Conservation (phyloP, 345 rosid species). For the Salix udensis region DNA sequence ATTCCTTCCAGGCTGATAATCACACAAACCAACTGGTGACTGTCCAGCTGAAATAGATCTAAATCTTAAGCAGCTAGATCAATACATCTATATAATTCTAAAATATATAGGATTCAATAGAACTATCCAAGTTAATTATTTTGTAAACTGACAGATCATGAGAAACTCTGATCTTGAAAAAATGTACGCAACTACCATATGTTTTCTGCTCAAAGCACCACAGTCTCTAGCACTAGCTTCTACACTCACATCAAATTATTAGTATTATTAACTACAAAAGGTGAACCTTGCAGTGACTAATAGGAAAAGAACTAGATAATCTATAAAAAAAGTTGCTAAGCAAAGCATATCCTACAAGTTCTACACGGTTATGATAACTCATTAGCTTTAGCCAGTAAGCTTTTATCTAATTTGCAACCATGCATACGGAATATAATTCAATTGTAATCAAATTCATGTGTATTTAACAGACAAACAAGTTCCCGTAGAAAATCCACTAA, state of each 20-base stretch:
- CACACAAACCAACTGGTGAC: not conserved
- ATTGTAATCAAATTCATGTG: not conserved
- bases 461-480: not conserved
- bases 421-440: not conserved
- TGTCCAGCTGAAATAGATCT: not conserved
- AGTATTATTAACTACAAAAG: not conserved
- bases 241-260: not conserved
- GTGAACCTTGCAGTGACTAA: not conserved
- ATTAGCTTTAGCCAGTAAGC: not conserved
- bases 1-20: not conserved
- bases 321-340: not conserved
- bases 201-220: not conserved
- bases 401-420: not conserved
- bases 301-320: not conserved
- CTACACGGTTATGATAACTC: not conserved
- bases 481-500: not conserved
- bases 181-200: not conserved
- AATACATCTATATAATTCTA: not conserved
- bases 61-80: not conserved
- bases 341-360: not conserved
- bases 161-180: not conserved
- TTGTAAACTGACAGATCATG: not conserved
- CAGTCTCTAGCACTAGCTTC: not conserved
- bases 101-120: not conserved
- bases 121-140: not conserved